Evolutionary conservation across 1,284 basidiomycete genomes (phyloP), one percentile per base, ranked within the genome.

Genomic region (Ustilago lituana): DNA sequence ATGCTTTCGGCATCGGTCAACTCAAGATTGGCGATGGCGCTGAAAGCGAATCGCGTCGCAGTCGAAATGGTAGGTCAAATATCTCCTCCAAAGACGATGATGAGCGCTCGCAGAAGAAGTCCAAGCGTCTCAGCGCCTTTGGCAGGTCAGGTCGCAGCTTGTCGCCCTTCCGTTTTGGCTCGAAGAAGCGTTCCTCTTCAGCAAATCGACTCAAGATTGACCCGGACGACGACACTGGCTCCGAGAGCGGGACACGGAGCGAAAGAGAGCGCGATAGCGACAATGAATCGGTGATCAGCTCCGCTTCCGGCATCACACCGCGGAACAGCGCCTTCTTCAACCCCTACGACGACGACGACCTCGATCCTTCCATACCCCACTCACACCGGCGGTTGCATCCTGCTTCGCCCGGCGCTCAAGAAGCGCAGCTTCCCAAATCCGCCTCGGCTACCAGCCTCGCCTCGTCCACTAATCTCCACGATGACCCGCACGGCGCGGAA

Each of bases 271-370:
- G 48, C 17, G 69, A 74, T 17, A 69, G 64, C 31, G 73, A 75
- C 37, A 55, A 47, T 20, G 70, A 70, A 17, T 63, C 70, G 6
- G 48, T 70, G 10, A 38, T 35, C 20, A 70, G 67, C 43, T 54
- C 53, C 10, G 53, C 43, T 11, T 54, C 57, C 4, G 71, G 72
- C n/a, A 66, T 76, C 43, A 54, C 52, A 1, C 74, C 74, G 1
- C 39, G 74, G 6, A 74, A 74, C 52, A 76, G 50, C 23, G 74
- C 74, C n/a, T 76, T 76, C 48, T 53, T 55, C 55, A 37, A 46
- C 27, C 47, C 44, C 0, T 35, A 65, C 20, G 67, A 61, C 11
- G 50, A 58, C 1, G 67, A 65, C 12, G 62, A 64, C 15, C 47
- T 40, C 17, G 58, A 61, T 23, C 14, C 44, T 17, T 36, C 43